Percentiles rank a stretch among this genome's conserved stretches.
Conservation (phyloP, 768 basidiomycete species). For the Suillus sp. region DNA sequence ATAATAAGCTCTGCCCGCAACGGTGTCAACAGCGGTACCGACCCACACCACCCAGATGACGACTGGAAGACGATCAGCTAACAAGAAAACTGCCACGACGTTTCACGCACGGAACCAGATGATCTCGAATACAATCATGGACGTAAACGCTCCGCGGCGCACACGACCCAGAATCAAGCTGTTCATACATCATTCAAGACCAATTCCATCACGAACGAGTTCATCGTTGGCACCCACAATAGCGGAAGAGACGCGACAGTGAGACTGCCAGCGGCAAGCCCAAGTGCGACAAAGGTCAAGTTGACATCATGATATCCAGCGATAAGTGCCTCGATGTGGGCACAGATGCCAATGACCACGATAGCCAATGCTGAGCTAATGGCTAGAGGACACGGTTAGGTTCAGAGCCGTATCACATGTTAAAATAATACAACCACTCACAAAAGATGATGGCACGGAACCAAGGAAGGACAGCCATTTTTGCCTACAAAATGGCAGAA, state of each 20-base stretch:
- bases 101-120: slow-evolving; percentile 29
- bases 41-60: slow-evolving; percentile 28
- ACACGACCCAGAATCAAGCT: slow-evolving; percentile 22
- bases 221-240: slow-evolving; percentile 22
- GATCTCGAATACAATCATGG: slow-evolving; percentile 28
- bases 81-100: background rate
- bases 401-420: background rate
- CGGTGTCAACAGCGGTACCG: slow-evolving; percentile 18
- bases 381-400: slow-evolving; percentile 15
- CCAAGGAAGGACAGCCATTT: slow-evolving; percentile 28
- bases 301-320: slow-evolving; percentile 2
- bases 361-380: slow-evolving; percentile 20
- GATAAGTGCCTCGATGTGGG: slow-evolving; percentile 19
- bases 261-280: slow-evolving; percentile 18
- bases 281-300: slow-evolving; percentile 22
- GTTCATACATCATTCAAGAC: slow-evolving; percentile 6
- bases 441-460: slow-evolving; percentile 26
- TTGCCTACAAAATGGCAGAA: slow-evolving; percentile 11
- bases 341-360: slow-evolving; percentile 26
- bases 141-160: slow-evolving; percentile 19
- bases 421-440: slow-evolving; percentile 15
- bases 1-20: slow-evolving; percentile 11
- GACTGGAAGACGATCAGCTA: slow-evolving; percentile 15
- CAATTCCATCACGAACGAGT: background rate
- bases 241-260: slow-evolving; percentile 27